Evolutionary conservation across 2,329 filamentous ascomycete genomes (phyloP).

Genomic region (Boeremia exigua): DNA sequence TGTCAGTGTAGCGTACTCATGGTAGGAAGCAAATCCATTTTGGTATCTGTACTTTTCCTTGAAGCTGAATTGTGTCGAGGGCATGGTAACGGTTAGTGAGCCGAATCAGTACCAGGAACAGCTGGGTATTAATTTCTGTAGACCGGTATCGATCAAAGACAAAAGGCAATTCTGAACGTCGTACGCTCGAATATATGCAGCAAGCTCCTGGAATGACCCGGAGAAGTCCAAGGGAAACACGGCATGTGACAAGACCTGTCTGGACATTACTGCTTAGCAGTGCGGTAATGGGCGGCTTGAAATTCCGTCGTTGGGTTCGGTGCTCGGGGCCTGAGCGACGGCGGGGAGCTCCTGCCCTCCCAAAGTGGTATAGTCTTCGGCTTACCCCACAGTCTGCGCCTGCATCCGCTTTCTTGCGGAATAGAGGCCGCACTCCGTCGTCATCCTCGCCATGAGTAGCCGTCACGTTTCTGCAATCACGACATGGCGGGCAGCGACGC

Average conservation of each 20-base stretch:
- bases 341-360: slow-evolving; percentile 17
- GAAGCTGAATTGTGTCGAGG: slow-evolving; percentile 66
- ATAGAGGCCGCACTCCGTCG: slow-evolving; percentile 31
- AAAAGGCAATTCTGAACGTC: slow-evolving; percentile 22
- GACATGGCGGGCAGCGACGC: slow-evolving; percentile 8
- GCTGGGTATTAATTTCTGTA: slow-evolving; percentile 28
- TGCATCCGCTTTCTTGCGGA: slow-evolving; percentile 30
- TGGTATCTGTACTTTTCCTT: slow-evolving; percentile 77
- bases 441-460: slow-evolving; percentile 36
- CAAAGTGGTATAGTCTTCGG: slow-evolving; percentile 15
- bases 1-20: slow-evolving; percentile 66
- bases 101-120: slow-evolving; percentile 23
- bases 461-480: slow-evolving; percentile 19
- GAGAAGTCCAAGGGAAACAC: neutral
- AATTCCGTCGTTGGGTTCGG: slow-evolving; percentile 27
- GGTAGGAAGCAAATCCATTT: slow-evolving; percentile 77
- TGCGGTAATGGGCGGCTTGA: slow-evolving; percentile 42
- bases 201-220: neutral
- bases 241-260: slow-evolving; percentile 7
- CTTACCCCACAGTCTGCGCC: slow-evolving; percentile 31
- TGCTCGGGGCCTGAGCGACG: slow-evolving; percentile 12
- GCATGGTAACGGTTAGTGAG: slow-evolving; percentile 58
- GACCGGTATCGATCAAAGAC: slow-evolving; percentile 34
- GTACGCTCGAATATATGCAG: slow-evolving; percentile 1
- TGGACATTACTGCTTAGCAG: slow-evolving; percentile 25